Conservation (phyloP, 352 stramenopile genomes). For the Phytopythium aichiense region DNA sequence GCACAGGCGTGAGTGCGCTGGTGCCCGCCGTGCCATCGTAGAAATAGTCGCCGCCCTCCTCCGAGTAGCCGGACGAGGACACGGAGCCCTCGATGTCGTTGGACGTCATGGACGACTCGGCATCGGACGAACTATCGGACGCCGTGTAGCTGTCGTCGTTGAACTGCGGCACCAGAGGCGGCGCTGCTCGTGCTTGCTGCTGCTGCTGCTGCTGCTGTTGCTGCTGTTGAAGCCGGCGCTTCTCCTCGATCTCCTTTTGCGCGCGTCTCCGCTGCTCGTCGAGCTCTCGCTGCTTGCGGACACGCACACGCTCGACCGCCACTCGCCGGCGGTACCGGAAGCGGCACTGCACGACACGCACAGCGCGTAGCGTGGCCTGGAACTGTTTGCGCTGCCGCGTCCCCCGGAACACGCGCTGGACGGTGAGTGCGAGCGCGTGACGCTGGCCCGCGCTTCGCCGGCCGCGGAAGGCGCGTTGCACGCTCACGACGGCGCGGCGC, state of each 20-base stretch:
- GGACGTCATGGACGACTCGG: constrained; percentile 41
- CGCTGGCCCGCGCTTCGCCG: constrained; percentile 10
- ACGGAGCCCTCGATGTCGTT: constrained; percentile 69
- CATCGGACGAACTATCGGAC: constrained; percentile 57
- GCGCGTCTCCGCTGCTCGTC: constrained; percentile 17
- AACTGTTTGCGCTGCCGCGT: constrained; percentile 52
- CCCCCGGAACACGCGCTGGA: constrained; percentile 61
- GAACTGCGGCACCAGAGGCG: constrained; percentile 32
- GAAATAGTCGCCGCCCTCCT: constrained; percentile 38
- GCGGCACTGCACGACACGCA: constrained; percentile 67
- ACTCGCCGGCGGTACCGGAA: constrained; percentile 43
- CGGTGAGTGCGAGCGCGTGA: constrained; percentile 31
- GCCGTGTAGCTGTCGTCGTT: constrained; percentile 58
- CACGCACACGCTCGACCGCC: constrained; percentile 14
- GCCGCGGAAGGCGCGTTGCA: constrained; percentile 56
- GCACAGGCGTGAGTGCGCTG: constrained; percentile 6
- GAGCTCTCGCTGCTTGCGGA: constrained; percentile 17
- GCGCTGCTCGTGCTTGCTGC: constrained; percentile 10
- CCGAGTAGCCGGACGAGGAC: constrained; percentile 49
- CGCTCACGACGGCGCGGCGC: constrained; percentile 37
- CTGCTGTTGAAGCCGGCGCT: constrained; percentile 11
- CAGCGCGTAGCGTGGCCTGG: constrained; percentile 36
- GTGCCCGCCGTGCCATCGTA: constrained; percentile 10
- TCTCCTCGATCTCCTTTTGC: constrained; percentile 16
- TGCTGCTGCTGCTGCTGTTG: constrained; percentile 25